Conservation (phyloP, 208 protist species). For the Leishmania amazonensis region DNA sequence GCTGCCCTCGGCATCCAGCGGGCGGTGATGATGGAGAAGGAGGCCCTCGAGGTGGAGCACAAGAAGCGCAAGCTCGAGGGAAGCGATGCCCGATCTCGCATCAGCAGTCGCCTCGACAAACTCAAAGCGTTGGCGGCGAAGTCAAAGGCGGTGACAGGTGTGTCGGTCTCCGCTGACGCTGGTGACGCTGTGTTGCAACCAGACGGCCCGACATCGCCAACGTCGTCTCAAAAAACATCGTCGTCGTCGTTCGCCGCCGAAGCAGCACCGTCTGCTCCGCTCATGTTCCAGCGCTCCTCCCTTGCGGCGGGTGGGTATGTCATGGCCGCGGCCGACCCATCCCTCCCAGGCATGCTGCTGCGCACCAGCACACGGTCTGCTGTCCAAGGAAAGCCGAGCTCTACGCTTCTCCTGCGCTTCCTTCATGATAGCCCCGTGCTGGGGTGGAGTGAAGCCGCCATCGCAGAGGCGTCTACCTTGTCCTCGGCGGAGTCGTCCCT, state of each 20-base stretch:
- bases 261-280: slow-evolving; percentile 31
- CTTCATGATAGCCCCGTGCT: slow-evolving; percentile 11
- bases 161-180: not conserved
- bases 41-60: slow-evolving; percentile 63
- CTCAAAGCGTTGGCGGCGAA: slow-evolving; percentile 37
- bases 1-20: slow-evolving; percentile 69
- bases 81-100: slow-evolving; percentile 58
- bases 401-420: slow-evolving; percentile 74
- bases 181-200: not conserved
- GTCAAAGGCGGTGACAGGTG: slow-evolving; percentile 1
- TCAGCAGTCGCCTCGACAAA: slow-evolving; percentile 61
- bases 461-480: slow-evolving; percentile 24
- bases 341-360: slow-evolving; percentile 2
- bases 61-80: slow-evolving; percentile 60
- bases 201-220: not conserved
- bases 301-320: slow-evolving; percentile 79
- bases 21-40: slow-evolving; percentile 69
- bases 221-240: not conserved
- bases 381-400: slow-evolving; percentile 72
- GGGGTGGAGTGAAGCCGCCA: slow-evolving; percentile 5
- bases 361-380: slow-evolving; percentile 4
- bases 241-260: not conserved
- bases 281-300: slow-evolving; percentile 61
- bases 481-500: slow-evolving; percentile 6
- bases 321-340: slow-evolving; percentile 22